phyloP scores from a whole-genome alignment of 306 rosid genomes.

The Coriaria nepalensis region DNA sequence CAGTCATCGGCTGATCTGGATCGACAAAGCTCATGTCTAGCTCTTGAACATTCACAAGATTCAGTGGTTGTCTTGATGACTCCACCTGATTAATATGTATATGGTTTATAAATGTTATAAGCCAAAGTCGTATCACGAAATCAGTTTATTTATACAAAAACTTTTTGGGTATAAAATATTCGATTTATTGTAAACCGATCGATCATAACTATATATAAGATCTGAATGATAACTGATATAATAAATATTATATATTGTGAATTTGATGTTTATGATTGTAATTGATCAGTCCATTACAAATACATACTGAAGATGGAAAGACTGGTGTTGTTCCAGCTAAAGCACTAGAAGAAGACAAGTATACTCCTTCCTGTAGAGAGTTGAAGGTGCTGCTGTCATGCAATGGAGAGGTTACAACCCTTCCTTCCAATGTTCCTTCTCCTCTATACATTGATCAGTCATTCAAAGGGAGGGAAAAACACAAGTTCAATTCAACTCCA shows the following conservation, averaged over 20 bases:
- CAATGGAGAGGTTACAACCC: background rate
- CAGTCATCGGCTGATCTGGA: background rate
- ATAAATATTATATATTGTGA: background rate
- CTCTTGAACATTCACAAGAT: background rate
- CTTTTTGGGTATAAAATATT: too few relatives aligned
- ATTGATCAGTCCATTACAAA: too few relatives aligned
- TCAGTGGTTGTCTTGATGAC: conserved; percentile 1
- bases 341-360: background rate
- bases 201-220: too few relatives aligned
- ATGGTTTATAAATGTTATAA: background rate
- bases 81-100: conserved; percentile 6
- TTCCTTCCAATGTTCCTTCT: background rate
- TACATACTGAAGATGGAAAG: background rate
- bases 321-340: background rate
- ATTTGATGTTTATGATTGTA: background rate
- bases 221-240: too few relatives aligned
- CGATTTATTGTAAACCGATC: too few relatives aligned
- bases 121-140: background rate
- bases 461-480: too few relatives aligned
- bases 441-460: background rate
- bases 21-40: conserved; percentile 4
- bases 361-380: background rate
- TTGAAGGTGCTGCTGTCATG: background rate
- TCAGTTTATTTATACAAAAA: too few relatives aligned
- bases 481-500: too few relatives aligned